Conservation (phyloP, 2,329 filamentous ascomycete species). For the Ustulina deusta region DNA sequence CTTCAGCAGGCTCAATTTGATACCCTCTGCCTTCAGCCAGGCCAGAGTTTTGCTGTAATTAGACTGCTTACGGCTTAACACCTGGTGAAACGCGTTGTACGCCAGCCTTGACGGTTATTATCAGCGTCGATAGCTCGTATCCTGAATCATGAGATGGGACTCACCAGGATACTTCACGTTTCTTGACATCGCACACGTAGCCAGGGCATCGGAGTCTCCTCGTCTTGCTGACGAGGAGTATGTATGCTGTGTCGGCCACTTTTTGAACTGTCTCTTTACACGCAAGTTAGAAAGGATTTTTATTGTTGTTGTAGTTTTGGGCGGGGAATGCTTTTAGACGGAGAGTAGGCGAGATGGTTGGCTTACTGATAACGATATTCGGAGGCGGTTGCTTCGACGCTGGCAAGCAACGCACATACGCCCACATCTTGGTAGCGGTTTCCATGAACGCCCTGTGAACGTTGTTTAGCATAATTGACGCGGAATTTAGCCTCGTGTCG, state of each 20-base stretch:
- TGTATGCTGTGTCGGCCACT: slow-evolving; percentile 72
- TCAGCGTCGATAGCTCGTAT: slow-evolving; percentile 27
- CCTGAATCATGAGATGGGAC: slow-evolving; percentile 47
- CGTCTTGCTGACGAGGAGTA: slow-evolving; percentile 70
- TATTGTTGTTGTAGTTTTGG: neutral
- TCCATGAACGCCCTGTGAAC: slow-evolving; percentile 80
- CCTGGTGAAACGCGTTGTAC: slow-evolving; percentile 74
- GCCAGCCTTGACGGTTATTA: slow-evolving; percentile 66
- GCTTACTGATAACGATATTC: slow-evolving; percentile 73
- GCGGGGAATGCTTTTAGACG: no score
- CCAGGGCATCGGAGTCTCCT: slow-evolving; percentile 59
- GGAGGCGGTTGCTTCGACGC: slow-evolving; percentile 66
- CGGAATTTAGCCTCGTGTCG: slow-evolving; percentile 81
- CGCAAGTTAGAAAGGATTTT: slow-evolving; percentile 1
- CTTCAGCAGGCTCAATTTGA: slow-evolving; percentile 54
- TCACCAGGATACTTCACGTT: slow-evolving; percentile 71
- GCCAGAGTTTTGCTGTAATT: slow-evolving; percentile 71
- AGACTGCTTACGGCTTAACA: slow-evolving; percentile 79
- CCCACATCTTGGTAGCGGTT: slow-evolving; percentile 80
- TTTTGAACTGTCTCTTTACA: slow-evolving; percentile 71
- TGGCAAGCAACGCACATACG: slow-evolving; percentile 70
- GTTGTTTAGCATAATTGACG: slow-evolving; percentile 76
- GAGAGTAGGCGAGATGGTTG: neutral
- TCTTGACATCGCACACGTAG: slow-evolving; percentile 71
- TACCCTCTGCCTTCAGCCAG: slow-evolving; percentile 72